These are phyloP conservation scores for Antrodiella citrinella DNA, from an alignment of 768 basidiomycete genomes.

Conservation along the genomic window DNA sequence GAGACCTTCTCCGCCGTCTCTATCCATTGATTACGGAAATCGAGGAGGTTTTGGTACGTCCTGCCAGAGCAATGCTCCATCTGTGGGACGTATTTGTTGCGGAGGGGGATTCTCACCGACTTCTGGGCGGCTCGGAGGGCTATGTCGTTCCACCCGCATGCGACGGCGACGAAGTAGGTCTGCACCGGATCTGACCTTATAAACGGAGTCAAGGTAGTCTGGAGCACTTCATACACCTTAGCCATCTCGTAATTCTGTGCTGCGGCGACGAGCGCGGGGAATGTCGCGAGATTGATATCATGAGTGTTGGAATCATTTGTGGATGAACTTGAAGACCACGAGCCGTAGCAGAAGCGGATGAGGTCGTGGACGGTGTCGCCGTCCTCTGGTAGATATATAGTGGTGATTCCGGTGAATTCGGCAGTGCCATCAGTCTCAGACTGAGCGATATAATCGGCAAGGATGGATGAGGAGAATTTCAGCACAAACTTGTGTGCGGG, in stretches of 20 bases:
- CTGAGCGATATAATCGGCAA: not conserved
- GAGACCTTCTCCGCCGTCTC: no score
- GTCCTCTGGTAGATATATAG: not conserved
- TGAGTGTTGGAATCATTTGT: not conserved
- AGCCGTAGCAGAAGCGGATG: not conserved
- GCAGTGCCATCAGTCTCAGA: not conserved
- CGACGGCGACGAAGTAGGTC: not conserved
- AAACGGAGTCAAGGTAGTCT: not conserved
- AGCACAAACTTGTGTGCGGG: not conserved
- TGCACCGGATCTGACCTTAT: not conserved
- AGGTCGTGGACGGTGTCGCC: not conserved
- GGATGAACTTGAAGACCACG: not conserved
- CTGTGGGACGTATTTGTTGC: not conserved
- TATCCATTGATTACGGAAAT: no score
- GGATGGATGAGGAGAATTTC: not conserved
- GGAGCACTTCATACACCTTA: not conserved
- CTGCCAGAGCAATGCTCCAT: not conserved
- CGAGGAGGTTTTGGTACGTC: no score
- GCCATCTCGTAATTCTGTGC: not conserved
- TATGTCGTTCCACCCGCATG: not conserved
- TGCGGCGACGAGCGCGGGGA: not conserved
- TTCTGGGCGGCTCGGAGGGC: no score
- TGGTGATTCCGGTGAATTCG: no score
- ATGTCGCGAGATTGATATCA: not conserved
- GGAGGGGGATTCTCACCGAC: not conserved